Conservation (phyloP, 352 stramenopile genomes). For the Pelagophyceae sp. region DNA sequence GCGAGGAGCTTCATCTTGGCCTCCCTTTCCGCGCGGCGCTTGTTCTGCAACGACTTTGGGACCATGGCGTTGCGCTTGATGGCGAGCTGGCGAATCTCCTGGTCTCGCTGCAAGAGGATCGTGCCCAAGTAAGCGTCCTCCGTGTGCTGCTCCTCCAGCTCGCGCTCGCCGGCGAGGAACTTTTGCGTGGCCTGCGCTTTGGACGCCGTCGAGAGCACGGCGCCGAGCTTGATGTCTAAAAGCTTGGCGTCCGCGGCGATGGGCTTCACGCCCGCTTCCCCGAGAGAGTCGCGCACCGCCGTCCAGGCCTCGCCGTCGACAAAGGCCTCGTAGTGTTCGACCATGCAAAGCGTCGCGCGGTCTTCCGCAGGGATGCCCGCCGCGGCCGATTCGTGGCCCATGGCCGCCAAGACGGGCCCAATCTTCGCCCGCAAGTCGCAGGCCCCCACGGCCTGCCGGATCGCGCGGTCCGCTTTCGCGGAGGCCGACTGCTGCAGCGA, state of each 20-base stretch:
- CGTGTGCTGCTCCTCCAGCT: conserved; percentile 20
- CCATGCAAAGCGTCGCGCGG: conserved; percentile 32
- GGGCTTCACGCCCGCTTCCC: conserved; percentile 30
- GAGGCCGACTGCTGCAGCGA: not conserved
- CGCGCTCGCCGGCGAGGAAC: conserved; percentile 28
- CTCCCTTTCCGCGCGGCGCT: conserved; percentile 31
- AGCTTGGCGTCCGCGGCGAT: conserved; percentile 34
- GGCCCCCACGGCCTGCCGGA: conserved; percentile 22
- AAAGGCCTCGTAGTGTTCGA: conserved; percentile 29
- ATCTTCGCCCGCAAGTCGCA: conserved; percentile 35
- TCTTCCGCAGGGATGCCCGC: conserved; percentile 29
- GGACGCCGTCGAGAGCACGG: conserved; percentile 23
- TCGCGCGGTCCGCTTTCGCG: not conserved
- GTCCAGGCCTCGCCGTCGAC: conserved; percentile 30
- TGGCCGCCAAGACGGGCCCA: conserved; percentile 27
- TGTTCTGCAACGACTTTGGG: conserved; percentile 25
- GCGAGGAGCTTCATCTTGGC: no score
- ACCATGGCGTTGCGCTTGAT: conserved; percentile 37
- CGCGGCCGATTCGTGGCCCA: conserved; percentile 24
- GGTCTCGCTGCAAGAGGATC: conserved; percentile 38
- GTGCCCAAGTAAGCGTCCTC: conserved; percentile 32
- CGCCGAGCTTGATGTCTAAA: conserved; percentile 32
- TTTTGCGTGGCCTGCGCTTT: conserved; percentile 28
- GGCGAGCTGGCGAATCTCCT: conserved; percentile 35
- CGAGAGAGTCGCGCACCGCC: conserved; percentile 27